phyloP scores from a whole-genome alignment of 108 stramenopile genomes.

The Aureococcus anophagefferens region DNA sequence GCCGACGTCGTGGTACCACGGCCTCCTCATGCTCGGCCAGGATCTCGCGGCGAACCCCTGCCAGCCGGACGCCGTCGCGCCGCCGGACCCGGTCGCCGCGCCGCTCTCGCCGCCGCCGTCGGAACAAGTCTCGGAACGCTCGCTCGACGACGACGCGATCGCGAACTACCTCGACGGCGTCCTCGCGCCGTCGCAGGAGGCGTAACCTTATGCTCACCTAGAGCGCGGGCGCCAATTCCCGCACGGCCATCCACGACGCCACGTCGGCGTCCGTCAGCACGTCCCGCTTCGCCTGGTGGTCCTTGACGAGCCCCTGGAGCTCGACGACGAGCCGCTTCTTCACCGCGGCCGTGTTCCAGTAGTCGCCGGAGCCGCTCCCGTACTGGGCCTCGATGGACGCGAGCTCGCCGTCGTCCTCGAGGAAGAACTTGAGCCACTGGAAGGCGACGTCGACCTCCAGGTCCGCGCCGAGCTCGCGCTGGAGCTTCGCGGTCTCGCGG shows the following conservation, averaged over 20 bases:
- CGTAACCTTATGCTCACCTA: too few species aligned
- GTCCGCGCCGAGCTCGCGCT: constrained; percentile 85
- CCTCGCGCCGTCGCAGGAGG: too few species aligned
- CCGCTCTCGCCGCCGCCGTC: too few species aligned
- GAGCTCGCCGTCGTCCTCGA: constrained; percentile 94
- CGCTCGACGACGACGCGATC: too few species aligned
- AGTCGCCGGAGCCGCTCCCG: constrained; percentile 72
- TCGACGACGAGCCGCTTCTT: constrained; percentile 72
- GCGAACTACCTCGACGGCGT: too few species aligned
- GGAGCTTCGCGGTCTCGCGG: constrained; percentile 77
- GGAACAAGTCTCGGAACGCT: too few species aligned
- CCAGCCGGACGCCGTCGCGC: too few species aligned
- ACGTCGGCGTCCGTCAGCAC: constrained; percentile 80
- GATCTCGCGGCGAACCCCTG: too few species aligned
- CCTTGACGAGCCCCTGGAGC: constrained; percentile 68
- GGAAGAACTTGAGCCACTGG: constrained; percentile 93
- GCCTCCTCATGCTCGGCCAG: too few species aligned
- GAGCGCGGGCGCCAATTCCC: neutral
- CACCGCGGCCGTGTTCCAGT: constrained; percentile 85
- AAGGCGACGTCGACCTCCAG: constrained; percentile 85
- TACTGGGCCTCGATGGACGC: constrained; percentile 75
- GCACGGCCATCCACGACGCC: constrained; percentile 66
- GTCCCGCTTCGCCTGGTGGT: constrained; percentile 75
- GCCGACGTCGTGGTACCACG: too few species aligned
- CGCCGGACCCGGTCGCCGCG: too few species aligned